Percentiles rank a stretch among this genome's conserved stretches.
These are phyloP conservation scores for Lachancea meyersii DNA, from an alignment of 805 yeast species.

Conservation along the genomic window DNA sequence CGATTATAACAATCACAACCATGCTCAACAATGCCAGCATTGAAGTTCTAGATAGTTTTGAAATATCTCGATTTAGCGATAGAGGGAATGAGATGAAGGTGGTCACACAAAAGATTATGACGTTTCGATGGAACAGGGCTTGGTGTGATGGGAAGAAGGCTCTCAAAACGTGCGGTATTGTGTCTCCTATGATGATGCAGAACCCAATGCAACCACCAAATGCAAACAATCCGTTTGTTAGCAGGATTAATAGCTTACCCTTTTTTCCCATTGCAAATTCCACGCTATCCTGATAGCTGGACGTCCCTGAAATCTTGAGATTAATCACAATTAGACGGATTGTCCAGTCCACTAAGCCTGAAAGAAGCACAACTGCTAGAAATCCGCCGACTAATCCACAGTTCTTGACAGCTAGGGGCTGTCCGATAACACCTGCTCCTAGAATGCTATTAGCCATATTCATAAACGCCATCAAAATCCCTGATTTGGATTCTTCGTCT, in stretches of 20 bases:
- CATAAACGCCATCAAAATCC: slow-evolving; percentile 85
- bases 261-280: slow-evolving; percentile 65
- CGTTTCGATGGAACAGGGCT: slow-evolving; percentile 51
- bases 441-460: slow-evolving; percentile 93
- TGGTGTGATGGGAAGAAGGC: slow-evolving; percentile 49
- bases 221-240: slow-evolving; percentile 84
- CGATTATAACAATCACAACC: slow-evolving; percentile 69
- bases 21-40: slow-evolving; percentile 82
- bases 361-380: slow-evolving; percentile 50
- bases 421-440: slow-evolving; percentile 95
- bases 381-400: slow-evolving; percentile 75
- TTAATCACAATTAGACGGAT: slow-evolving; percentile 71
- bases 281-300: slow-evolving; percentile 81
- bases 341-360: slow-evolving; percentile 85
- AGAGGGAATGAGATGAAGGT: slow-evolving; percentile 74
- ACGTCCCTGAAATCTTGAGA: slow-evolving; percentile 67
- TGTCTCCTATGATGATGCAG: slow-evolving; percentile 90
- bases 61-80: slow-evolving; percentile 72
- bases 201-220: slow-evolving; percentile 93
- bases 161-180: slow-evolving; percentile 81
- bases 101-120: slow-evolving; percentile 66
- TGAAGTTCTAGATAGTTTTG: slow-evolving; percentile 79
- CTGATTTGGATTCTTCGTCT: slow-evolving; percentile 38
- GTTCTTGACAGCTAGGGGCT: slow-evolving; percentile 79
- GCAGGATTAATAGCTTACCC: slow-evolving; percentile 62